A percentile compares a stretch with the other conserved stretches of the same genome.
Conservation (phyloP, 2,329 filamentous ascomycete genomes). For the Golovinomyces cichoracearum region DNA sequence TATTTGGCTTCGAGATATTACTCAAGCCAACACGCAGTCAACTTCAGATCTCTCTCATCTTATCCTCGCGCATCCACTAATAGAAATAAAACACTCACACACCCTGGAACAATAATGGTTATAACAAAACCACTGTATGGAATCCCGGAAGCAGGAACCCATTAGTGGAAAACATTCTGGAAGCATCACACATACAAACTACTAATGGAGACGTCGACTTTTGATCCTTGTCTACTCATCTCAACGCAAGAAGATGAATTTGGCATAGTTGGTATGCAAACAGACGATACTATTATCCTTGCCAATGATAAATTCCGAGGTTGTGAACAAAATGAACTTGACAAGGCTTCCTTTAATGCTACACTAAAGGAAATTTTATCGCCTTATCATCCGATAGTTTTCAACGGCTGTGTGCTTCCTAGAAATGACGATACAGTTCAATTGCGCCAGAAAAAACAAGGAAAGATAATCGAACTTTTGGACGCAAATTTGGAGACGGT, state of each 20-base stretch:
- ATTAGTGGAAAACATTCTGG: background rate
- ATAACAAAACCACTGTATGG: background rate
- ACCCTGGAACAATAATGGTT: background rate
- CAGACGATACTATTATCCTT: background rate
- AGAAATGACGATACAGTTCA: background rate
- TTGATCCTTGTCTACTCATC: background rate
- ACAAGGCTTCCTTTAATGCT: background rate
- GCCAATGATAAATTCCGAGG: background rate
- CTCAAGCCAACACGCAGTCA: background rate
- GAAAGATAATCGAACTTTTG: background rate
- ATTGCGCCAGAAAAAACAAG: slow-evolving; percentile 1
- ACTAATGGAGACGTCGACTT: slow-evolving; percentile 1
- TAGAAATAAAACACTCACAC: background rate
- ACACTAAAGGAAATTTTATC: background rate
- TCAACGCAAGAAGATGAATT: background rate
- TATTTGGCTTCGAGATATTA: background rate
- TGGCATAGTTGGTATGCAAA: background rate
- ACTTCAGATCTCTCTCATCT: background rate
- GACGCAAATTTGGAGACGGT: background rate
- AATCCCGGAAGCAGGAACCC: background rate
- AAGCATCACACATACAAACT: slow-evolving; percentile 1
- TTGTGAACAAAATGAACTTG: background rate
- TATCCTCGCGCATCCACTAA: background rate
- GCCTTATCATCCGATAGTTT: background rate
- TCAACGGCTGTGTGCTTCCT: slow-evolving; percentile 1